Conservation (phyloP, 2,329 filamentous ascomycete species). For the Cercospora zeae-maydis region DNA sequence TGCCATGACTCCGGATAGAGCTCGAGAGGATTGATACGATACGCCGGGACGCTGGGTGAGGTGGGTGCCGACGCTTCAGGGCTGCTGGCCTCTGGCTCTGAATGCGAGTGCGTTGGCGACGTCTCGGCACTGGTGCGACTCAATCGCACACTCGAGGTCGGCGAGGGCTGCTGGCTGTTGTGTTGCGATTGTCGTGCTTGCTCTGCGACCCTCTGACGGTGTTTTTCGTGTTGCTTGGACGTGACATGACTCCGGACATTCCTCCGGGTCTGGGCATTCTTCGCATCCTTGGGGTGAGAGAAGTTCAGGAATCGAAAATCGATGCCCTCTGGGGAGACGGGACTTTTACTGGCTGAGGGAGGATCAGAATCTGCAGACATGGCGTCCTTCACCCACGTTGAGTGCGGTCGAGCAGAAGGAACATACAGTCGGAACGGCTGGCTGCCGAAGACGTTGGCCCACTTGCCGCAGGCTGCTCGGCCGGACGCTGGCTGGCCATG, state of each 20-base stretch:
- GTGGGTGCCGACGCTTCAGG: slow-evolving; percentile 26
- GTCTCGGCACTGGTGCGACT: slow-evolving; percentile 9
- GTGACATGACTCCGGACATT: slow-evolving; percentile 38
- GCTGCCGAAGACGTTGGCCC: slow-evolving; percentile 27
- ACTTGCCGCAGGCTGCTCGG: slow-evolving; percentile 30
- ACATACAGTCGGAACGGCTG: slow-evolving; percentile 29
- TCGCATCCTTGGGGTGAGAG: slow-evolving; percentile 37
- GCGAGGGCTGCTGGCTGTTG: slow-evolving; percentile 9
- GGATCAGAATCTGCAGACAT: slow-evolving; percentile 19
- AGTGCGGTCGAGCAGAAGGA: slow-evolving; percentile 21
- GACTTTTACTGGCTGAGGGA: slow-evolving; percentile 26
- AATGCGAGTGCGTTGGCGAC: slow-evolving; percentile 11
- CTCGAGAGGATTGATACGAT: slow-evolving; percentile 30
- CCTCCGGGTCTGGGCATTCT: slow-evolving; percentile 30
- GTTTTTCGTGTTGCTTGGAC: slow-evolving; percentile 24
- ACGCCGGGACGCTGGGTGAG: slow-evolving; percentile 9
- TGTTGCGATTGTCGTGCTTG: slow-evolving; percentile 19
- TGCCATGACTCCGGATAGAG: slow-evolving; percentile 40
- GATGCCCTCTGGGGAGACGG: slow-evolving; percentile 24
- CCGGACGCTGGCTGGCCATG: slow-evolving; percentile 29
- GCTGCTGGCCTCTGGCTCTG: slow-evolving; percentile 26
- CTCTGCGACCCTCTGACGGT: slow-evolving; percentile 19
- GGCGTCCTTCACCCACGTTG: not conserved
- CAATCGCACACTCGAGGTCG: slow-evolving; percentile 15
- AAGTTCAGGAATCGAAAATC: slow-evolving; percentile 38